Evolutionary conservation across 2,329 filamentous ascomycete species (phyloP), one percentile per base, ranked within the genome.

Genomic region (Drechslerella stenobrocha): DNA sequence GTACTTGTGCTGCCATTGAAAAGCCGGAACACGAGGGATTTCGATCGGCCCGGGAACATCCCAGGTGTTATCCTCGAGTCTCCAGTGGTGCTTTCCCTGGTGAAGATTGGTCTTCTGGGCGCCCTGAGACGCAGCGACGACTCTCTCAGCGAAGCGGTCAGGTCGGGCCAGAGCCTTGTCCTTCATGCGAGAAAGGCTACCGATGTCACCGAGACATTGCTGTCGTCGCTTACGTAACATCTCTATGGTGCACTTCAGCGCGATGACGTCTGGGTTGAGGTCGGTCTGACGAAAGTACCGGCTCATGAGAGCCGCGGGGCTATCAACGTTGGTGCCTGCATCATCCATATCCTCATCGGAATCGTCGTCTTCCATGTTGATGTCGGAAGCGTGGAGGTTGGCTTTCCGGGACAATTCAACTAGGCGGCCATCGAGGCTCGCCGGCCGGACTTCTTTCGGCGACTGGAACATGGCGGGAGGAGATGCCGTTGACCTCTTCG

Each of bases 61-160:
- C 55, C 55, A 60, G 8, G 32, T 50, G 13, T 67, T 55, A 47
- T 67, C 55, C 28, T 67, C 63, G 50, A 67, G 45, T 22, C 55
- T 50, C 63, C 63, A 67, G 32, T 67, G 63, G 11, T 67, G 63
- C 28, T 67, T 67, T 15, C 57, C 57, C 26, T 67, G 63, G 44
- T 67, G 63, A 32, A 67, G 55, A 34, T 35, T 60, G 28, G 63
- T 67, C 37, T 67, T 67, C 55, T 67, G 63, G 28, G 63, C 63
- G 40, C 63, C 63, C n/a, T 56, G 63, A 60, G 63, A 67, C 22
- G 55, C 63, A 30, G 63, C 63, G 51, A 67, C 44, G 34, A 67
- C 63, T 67, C 63, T 67, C 32, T 55, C 48, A 24, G 55, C 63
- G 30, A 67, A 67, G 55, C 55, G 63, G 13, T 60, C 50, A 28